These are phyloP conservation scores for Blastobotrys mokoenaii DNA, from an alignment of 805 yeast species.

Conservation along the genomic window DNA sequence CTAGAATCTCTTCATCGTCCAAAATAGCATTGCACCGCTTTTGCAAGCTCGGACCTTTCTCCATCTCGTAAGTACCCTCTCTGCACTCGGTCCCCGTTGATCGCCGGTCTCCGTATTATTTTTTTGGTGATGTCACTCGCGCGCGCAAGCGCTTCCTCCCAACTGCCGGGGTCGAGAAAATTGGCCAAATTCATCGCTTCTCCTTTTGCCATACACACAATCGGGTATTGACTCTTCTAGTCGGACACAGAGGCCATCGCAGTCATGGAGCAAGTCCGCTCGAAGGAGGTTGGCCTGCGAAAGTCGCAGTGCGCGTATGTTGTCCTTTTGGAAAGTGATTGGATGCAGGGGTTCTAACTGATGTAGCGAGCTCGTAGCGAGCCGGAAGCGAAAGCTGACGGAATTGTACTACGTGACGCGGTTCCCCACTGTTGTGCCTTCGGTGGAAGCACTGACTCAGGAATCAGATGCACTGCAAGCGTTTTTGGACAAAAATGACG, in stretches of 20 bases:
- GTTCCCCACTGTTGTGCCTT: constrained; percentile 40
- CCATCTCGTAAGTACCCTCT: constrained; percentile 6
- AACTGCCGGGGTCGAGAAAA: no score
- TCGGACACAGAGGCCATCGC: no score
- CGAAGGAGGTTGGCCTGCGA: no score
- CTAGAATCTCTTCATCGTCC: constrained; percentile 25
- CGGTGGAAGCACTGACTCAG: constrained; percentile 31
- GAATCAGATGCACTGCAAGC: constrained; percentile 35
- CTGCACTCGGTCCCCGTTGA: constrained; percentile 1
- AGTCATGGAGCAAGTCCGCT: no score
- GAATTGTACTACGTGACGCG: constrained; percentile 54
- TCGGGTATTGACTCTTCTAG: constrained; percentile 35
- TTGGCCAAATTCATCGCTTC: no score
- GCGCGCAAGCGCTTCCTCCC: no score
- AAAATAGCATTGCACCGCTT: constrained; percentile 28
- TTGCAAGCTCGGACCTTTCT: constrained; percentile 13
- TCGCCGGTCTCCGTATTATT: neutral
- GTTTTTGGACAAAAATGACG: constrained; percentile 45
- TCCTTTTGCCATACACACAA: constrained; percentile 12
- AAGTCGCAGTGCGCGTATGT: constrained; percentile 28
- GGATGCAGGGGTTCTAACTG: neutral
- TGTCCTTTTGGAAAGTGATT: neutral
- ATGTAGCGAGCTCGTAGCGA: constrained; percentile 35
- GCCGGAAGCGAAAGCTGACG: constrained; percentile 49
- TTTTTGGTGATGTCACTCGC: neutral